Evolutionary conservation across 1,284 basidiomycete species (phyloP), one percentile per base, ranked within the genome.

Genomic region (Inonotus hispidus): DNA sequence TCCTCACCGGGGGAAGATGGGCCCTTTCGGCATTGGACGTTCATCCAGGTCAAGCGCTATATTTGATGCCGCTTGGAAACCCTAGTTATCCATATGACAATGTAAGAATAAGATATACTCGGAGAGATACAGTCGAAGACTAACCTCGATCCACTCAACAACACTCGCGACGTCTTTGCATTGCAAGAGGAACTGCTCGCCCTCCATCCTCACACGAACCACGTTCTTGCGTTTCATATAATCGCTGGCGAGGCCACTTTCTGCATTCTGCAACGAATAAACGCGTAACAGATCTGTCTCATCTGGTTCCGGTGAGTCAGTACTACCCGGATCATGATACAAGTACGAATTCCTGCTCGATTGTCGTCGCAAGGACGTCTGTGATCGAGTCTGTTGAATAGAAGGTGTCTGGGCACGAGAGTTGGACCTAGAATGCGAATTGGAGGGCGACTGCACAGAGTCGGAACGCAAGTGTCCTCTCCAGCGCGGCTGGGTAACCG

Each of bases 101-200:
- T 5, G 7, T 53, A 7, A 53, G 37, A 13, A 57, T 45, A 21
- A 54, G 47, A 55, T n/a, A 21, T 60, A 55, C 23, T 16, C 41
- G 29, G 49, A 60, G 60, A 55, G 60, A 27, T 56, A 45, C 23
- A 37, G 2, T 63, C 53, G n/a, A 62, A 53, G 55, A 39, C 49
- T 37, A 71, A 92, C 95, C 87, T 99, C 96, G 68, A 99, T 96
- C 93, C 95, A 96, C 66, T 92, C 87, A 49, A 99, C 92, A 8
- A 97, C 93, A 50, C 87, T 85, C 39, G 85, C 81, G 50, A 95
- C 89, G 71, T 92, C 90, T 58, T 83, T 85, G 2, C 93, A 92
- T 75, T 99, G 97, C 65, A 99, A 71, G 70, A 99, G 77, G 74
- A 99, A 99, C 77, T 99, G 96, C 77, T 99, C 93, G 13, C 95